These are phyloP conservation scores for Globisporangium nodosum DNA, from an alignment of 352 stramenopile genomes.

Conservation along the genomic window DNA sequence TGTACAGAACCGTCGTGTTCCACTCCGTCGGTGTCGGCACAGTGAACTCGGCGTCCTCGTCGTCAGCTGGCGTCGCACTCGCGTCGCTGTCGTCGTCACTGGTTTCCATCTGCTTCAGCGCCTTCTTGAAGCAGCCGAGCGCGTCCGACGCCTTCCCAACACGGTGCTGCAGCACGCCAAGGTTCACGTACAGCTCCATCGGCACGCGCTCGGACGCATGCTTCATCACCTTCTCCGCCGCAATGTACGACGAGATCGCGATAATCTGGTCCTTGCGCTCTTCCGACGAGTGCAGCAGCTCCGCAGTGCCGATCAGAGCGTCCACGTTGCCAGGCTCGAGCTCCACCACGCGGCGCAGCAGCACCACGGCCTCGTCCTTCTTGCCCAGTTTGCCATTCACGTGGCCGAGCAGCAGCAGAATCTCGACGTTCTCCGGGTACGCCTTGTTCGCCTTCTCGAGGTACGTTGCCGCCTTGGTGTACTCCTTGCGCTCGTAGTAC, in stretches of 20 bases:
- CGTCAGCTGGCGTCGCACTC: slow-evolving; percentile 15
- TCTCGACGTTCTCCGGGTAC: slow-evolving; percentile 86
- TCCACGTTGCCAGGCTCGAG: slow-evolving; percentile 83
- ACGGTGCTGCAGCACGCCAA: slow-evolving; percentile 78
- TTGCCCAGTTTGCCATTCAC: slow-evolving; percentile 81
- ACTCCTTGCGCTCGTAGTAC: slow-evolving; percentile 87
- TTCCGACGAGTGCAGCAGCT: slow-evolving; percentile 68
- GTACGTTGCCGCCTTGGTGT: slow-evolving; percentile 75
- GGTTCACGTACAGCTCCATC: slow-evolving; percentile 82
- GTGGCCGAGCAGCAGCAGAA: slow-evolving; percentile 73
- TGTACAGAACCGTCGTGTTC: slow-evolving; percentile 95
- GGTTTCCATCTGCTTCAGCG: slow-evolving; percentile 49
- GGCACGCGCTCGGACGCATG: slow-evolving; percentile 74
- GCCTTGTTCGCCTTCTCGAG: slow-evolving; percentile 87
- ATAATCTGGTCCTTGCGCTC: slow-evolving; percentile 87
- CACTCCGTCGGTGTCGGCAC: slow-evolving; percentile 49
- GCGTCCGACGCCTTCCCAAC: slow-evolving; percentile 88
- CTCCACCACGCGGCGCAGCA: slow-evolving; percentile 81
- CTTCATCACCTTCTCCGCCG: slow-evolving; percentile 83
- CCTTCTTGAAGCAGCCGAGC: slow-evolving; percentile 88
- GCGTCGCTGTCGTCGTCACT: slow-evolving; percentile 13
- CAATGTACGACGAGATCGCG: slow-evolving; percentile 87
- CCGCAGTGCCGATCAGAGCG: slow-evolving; percentile 73
- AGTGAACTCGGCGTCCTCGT: slow-evolving; percentile 25
- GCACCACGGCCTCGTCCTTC: slow-evolving; percentile 70